Percentiles rank a stretch among this genome's conserved stretches.
These are phyloP conservation scores for Solanum paucissectum DNA, from an alignment of 257 asterid species.

Conservation along the genomic window DNA sequence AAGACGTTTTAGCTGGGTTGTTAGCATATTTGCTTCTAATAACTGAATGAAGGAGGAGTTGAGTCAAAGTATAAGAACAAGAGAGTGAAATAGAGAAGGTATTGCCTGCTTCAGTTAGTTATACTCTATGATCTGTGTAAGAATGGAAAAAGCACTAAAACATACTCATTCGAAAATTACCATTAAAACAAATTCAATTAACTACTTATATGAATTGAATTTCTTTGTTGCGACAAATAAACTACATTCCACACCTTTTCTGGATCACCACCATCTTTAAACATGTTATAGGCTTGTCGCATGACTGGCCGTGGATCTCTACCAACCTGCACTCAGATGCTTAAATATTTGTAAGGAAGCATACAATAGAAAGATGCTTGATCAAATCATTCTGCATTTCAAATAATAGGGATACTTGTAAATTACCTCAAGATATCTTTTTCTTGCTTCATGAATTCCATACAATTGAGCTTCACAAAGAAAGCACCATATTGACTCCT, in stretches of 20 bases:
- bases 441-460: constrained; percentile 80
- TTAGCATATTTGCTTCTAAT: neutral
- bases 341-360: neutral
- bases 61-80: neutral
- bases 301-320: constrained; percentile 71
- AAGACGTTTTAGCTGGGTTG: neutral
- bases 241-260: constrained; percentile 47
- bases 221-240: neutral
- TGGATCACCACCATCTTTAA: constrained; percentile 83
- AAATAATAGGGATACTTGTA: neutral
- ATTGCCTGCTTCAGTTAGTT: neutral
- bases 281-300: constrained; percentile 62
- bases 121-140: neutral
- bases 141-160: neutral
- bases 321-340: constrained; percentile 47
- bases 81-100: neutral
- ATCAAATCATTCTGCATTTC: neutral
- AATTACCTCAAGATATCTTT: constrained; percentile 45
- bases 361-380: neutral
- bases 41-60: neutral
- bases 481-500: constrained; percentile 97
- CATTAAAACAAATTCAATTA: neutral
- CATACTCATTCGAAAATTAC: neutral
- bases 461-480: constrained; percentile 89
- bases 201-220: neutral